Evolutionary conservation across 2,329 filamentous ascomycete species (phyloP), one percentile per base, ranked within the genome.

Genomic region (Pseudogymnoascus sp.): DNA sequence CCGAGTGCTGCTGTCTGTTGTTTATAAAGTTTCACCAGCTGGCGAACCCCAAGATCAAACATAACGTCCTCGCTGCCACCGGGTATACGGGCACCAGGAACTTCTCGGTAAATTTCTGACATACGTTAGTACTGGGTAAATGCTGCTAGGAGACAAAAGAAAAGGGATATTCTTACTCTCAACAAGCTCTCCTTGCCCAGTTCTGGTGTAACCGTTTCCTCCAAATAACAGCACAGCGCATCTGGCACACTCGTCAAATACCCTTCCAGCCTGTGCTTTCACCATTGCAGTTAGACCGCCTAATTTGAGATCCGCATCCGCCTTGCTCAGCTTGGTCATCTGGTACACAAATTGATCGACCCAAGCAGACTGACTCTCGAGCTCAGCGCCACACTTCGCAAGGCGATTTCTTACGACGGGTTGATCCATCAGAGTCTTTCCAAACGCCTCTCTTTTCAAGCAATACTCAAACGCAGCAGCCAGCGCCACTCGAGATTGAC

Each of bases 11-110:
- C 23, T 12, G 41, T 52, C 26, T 52, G 41, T 52, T 52, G 41
- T 9, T 52, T 52, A 10, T 83, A 89, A 55, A 87, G 81, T 75
- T 89, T 89, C 35, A 88, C 83, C 61, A 89, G 71, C 70, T 90
- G 86, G 12, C 86, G 74, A 2, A 90, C 79, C 1, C 83, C 82
- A 38, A 90, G 73, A 71, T 90, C 86, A 9, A 89, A 74, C 74
- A 90, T 77, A 1, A 90, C 86, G 69, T 90, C 87, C 69, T 90
- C 87, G 5, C 81, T 84, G 1, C 87, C 86, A 57, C 86, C 86
- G 0, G 84, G 84, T 45, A 88, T 84, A 37, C 81, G 73, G 1
- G 79, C 76, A 1, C 80, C 82, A 1, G 82, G 82, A 0, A 86
- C 83, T 67, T 88, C 84, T 21, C 83, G 77, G 65, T 81, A 82